Percentiles rank a stretch among this genome's conserved stretches.
Evolutionary conservation across 345 rosid species (phyloP).

Genomic region (Eucalyptus virginea): DNA sequence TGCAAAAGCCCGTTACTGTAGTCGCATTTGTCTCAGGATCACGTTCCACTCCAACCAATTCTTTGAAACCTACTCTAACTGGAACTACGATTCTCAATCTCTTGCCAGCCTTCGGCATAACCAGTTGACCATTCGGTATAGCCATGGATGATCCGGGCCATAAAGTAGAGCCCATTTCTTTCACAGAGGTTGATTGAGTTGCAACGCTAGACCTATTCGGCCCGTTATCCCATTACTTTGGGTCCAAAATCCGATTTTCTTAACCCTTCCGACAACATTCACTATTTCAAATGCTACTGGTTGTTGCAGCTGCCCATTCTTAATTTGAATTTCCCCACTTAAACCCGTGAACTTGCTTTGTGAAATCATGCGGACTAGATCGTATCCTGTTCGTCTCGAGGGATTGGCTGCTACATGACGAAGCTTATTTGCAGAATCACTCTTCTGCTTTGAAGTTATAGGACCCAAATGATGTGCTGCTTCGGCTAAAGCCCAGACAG

Average conservation of each 20-base stretch:
- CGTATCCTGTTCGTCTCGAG: slow-evolving; percentile 2
- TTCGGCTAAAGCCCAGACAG: slow-evolving; percentile 24
- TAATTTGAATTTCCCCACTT: slow-evolving; percentile 10
- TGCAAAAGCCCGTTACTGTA: not conserved
- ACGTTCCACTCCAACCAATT: not conserved
- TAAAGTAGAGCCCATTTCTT: not conserved
- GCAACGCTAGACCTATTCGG: not conserved
- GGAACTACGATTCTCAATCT: not conserved
- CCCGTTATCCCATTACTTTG: not conserved
- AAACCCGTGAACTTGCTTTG: slow-evolving; percentile 13
- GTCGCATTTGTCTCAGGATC: not conserved
- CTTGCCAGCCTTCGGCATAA: not conserved
- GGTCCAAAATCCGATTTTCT: slow-evolving; percentile 27
- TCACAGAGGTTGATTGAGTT: not conserved
- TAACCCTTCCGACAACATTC: slow-evolving; percentile 7
- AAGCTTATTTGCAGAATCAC: not conserved
- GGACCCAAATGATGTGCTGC: not conserved
- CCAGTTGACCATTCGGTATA: not conserved
- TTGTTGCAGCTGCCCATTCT: slow-evolving; percentile 11
- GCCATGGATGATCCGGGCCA: not conserved
- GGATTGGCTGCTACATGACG: slow-evolving; percentile 1
- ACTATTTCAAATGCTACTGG: slow-evolving; percentile 9
- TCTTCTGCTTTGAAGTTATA: not conserved
- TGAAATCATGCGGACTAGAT: not conserved
- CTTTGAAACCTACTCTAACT: not conserved